Conservation (phyloP, 2,329 filamentous ascomycete species). For the Apiospora sp. region DNA sequence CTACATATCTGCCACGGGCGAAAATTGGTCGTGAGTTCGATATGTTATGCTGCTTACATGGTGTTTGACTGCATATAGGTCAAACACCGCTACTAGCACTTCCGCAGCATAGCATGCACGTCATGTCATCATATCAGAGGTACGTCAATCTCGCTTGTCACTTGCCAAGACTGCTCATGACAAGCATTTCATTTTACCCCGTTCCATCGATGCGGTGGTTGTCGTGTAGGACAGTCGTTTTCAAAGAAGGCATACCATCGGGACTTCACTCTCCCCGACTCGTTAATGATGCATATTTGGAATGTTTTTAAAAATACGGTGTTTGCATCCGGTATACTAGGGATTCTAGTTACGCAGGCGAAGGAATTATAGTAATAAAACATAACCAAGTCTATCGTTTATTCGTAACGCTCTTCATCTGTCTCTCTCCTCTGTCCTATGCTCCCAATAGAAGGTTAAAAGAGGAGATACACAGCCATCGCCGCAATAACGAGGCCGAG, state of each 20-base stretch:
- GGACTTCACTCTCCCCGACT: not conserved
- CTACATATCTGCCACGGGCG: not conserved
- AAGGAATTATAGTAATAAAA: slow-evolving; percentile 6
- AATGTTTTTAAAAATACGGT: not conserved
- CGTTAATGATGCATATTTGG: not conserved
- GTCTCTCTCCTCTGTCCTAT: not conserved
- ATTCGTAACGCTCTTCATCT: not conserved
- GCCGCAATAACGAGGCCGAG: not conserved
- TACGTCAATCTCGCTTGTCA: not conserved
- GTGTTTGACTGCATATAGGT: not conserved
- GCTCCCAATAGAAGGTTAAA: not conserved
- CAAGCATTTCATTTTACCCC: not conserved
- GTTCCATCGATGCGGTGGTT: not conserved
- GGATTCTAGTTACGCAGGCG: not conserved
- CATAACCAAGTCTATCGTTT: not conserved
- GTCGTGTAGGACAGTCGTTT: not conserved
- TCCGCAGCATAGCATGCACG: not conserved
- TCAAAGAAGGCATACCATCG: not conserved
- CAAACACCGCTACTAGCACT: not conserved
- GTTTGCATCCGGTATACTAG: not conserved
- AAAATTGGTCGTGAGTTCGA: not conserved
- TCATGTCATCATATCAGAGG: not conserved
- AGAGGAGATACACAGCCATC: not conserved
- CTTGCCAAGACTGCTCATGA: not conserved
- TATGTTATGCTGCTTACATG: no score